phyloP scores from a whole-genome alignment of 1,139 yeast species.

The Magnusiomyces suaveolens region DNA sequence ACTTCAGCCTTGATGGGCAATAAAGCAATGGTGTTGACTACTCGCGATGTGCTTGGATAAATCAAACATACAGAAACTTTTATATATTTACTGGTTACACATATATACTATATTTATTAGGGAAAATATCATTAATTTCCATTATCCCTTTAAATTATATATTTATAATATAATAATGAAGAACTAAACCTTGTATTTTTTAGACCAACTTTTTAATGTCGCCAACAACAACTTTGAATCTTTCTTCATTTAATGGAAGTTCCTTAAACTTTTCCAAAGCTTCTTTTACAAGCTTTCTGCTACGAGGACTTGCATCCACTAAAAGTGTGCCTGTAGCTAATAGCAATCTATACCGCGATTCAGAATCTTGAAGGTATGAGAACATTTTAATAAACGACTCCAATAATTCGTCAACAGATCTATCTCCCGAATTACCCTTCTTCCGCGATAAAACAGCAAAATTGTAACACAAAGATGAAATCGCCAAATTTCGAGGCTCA shows the following conservation, averaged over 20 bases:
- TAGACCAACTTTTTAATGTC: slow-evolving; percentile 10
- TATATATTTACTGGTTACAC: too few relatives aligned
- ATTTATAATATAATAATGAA: not conserved
- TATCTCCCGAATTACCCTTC: slow-evolving; percentile 20
- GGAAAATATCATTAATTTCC: too few relatives aligned
- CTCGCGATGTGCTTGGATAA: not conserved
- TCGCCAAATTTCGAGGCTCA: slow-evolving; percentile 33
- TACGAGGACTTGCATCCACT: slow-evolving; percentile 7
- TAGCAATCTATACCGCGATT: slow-evolving; percentile 47
- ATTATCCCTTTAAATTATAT: not conserved
- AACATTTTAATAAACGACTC: slow-evolving; percentile 19
- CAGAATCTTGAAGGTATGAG: slow-evolving; percentile 34
- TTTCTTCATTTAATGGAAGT: slow-evolving; percentile 9
- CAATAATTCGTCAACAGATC: slow-evolving; percentile 15
- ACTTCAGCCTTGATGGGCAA: slow-evolving; percentile 2
- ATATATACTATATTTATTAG: too few relatives aligned
- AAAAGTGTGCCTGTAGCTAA: slow-evolving; percentile 45
- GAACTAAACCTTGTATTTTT: not conserved
- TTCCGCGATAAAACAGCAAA: slow-evolving; percentile 34
- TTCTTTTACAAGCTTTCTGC: slow-evolving; percentile 3
- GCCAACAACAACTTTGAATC: slow-evolving; percentile 8
- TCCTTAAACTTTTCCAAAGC: slow-evolving; percentile 5
- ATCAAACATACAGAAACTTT: too few relatives aligned
- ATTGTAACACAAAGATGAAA: slow-evolving; percentile 47
- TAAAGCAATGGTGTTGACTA: not conserved